Conservation (phyloP, 2,329 filamentous ascomycete genomes). For the Stromatinia cepivora region DNA sequence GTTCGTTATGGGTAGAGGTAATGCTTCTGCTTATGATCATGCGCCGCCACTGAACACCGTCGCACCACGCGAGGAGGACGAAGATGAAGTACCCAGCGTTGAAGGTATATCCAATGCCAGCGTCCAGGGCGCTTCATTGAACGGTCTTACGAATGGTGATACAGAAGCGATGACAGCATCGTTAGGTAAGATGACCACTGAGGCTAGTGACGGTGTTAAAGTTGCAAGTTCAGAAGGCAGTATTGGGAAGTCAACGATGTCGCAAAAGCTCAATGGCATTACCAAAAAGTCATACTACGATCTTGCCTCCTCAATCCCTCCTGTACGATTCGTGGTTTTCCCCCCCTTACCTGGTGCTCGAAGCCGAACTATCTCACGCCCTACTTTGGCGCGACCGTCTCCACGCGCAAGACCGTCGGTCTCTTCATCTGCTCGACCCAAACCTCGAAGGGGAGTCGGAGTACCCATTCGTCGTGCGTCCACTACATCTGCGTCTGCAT, state of each 20-base stretch:
- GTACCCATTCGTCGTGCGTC: conserved; percentile 24
- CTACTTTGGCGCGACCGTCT: conserved; percentile 32
- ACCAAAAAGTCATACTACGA: conserved; percentile 37
- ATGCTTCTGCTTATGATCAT: conserved; percentile 78
- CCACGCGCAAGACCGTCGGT: conserved; percentile 19
- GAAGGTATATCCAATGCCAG: conserved; percentile 28
- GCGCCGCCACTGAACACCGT: conserved; percentile 81
- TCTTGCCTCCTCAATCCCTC: conserved; percentile 54
- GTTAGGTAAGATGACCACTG: conserved; percentile 37
- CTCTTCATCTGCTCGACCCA: conserved; percentile 28
- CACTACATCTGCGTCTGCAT: conserved; percentile 29
- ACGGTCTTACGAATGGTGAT: conserved; percentile 31
- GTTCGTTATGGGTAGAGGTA: conserved; percentile 90
- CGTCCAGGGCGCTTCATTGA: conserved; percentile 34
- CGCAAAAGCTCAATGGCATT: conserved; percentile 33
- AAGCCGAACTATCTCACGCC: conserved; percentile 44
- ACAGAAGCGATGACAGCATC: conserved; percentile 34
- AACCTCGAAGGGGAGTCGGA: conserved; percentile 23
- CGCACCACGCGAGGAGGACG: conserved; percentile 78
- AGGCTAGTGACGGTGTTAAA: conserved; percentile 29
- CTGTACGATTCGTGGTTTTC: conserved; percentile 75
- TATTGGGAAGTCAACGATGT: conserved; percentile 27
- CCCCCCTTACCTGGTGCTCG: conserved; percentile 60
- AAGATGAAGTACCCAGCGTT: conserved; percentile 35
- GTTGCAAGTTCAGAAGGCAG: conserved; percentile 28